Conservation (phyloP, 805 yeast species). For the Kurtzmaniella cleridarum region DNA sequence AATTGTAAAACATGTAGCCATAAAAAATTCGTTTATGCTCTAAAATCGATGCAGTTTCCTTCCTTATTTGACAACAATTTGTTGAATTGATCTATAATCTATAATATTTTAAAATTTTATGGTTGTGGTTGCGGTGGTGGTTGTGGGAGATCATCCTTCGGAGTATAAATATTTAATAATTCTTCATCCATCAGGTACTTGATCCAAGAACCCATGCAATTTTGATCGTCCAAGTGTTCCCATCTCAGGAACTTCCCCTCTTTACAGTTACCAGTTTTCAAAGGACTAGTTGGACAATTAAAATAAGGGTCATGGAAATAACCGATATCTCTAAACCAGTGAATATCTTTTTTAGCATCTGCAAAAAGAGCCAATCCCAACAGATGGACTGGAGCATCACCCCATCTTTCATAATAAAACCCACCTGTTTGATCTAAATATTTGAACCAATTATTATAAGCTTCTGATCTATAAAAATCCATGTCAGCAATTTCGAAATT, state of each 20-base stretch:
- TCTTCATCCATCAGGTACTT: slow-evolving; percentile 26
- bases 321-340: slow-evolving; percentile 86
- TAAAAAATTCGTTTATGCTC: no score
- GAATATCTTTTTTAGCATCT: slow-evolving; percentile 54
- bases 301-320: slow-evolving; percentile 70
- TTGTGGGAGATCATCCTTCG: no score
- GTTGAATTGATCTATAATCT: no score
- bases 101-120: no score
- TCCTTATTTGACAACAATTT: no score
- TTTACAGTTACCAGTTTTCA: slow-evolving; percentile 40
- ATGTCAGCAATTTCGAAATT: slow-evolving; percentile 82
- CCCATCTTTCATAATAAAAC: slow-evolving; percentile 89
- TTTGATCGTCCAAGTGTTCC: slow-evolving; percentile 53
- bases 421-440: slow-evolving; percentile 67
- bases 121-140: no score
- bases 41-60: no score
- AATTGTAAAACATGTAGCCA: no score
- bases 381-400: slow-evolving; percentile 88
- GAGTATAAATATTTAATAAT: not conserved
- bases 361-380: slow-evolving; percentile 69
- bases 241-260: slow-evolving; percentile 52
- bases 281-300: slow-evolving; percentile 60
- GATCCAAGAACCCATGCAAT: slow-evolving; percentile 73
- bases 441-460: slow-evolving; percentile 61
- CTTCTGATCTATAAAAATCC: slow-evolving; percentile 70